Percentiles rank a stretch among this genome's conserved stretches.
phyloP scores from a whole-genome alignment of 202 grass and related monocot species.

The Carex arenaria region DNA sequence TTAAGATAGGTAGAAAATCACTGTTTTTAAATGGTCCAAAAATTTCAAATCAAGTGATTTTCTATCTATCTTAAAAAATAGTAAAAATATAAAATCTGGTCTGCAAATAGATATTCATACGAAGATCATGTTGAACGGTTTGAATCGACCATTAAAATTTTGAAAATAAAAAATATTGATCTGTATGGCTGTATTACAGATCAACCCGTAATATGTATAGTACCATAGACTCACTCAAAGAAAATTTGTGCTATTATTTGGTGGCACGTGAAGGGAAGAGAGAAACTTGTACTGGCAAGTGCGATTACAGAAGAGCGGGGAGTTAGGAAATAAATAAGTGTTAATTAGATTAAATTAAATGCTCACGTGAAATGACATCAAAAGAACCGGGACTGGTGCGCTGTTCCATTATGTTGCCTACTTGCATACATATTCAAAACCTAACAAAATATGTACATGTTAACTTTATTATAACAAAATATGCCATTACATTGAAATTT shows the following conservation, averaged over 20 bases:
- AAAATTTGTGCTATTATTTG: neutral
- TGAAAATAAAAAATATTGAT: too few species aligned
- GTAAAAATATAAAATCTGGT: too few species aligned
- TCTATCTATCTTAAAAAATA: too few species aligned
- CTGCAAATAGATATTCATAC: too few species aligned
- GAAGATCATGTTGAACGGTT: too few species aligned
- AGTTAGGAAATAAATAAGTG: neutral
- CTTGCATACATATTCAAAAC: neutral
- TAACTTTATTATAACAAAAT: neutral
- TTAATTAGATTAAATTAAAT: slow-evolving; percentile 6
- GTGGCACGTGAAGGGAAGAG: slow-evolving; percentile 1
- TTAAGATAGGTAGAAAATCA: too few species aligned
- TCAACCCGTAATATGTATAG: too few species aligned
- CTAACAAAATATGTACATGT: neutral
- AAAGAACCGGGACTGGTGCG: neutral
- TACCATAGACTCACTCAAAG: too few species aligned
- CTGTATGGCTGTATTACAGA: too few species aligned
- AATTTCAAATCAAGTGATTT: too few species aligned
- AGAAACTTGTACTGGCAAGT: neutral
- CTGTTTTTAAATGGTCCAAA: too few species aligned
- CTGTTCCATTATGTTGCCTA: neutral
- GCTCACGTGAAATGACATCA: slow-evolving; percentile 14
- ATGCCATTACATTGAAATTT: neutral
- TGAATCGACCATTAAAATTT: too few species aligned
- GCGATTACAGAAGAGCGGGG: neutral